A percentile compares a stretch with the other conserved stretches of the same genome.
phyloP scores from a whole-genome alignment of 441 rosid genomes.

The Euphorbia celastroides region DNA sequence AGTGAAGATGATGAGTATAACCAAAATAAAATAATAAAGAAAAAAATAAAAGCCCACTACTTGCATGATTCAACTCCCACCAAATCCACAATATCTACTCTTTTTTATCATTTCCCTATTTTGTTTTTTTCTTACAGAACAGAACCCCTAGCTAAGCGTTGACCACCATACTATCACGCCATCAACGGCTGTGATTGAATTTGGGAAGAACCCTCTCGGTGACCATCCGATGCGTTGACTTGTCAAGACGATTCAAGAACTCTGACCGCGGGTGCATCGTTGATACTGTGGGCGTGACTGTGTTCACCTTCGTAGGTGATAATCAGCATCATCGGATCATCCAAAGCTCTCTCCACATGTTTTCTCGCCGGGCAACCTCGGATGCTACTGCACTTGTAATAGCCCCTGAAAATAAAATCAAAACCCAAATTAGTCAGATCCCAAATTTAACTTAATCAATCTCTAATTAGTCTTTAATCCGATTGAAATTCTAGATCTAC shows the following conservation, averaged over 20 bases:
- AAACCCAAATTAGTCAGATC: too few species aligned
- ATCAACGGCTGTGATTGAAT: conserved; percentile 9
- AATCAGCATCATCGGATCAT: conserved; percentile 68
- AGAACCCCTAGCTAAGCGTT: conserved; percentile 27
- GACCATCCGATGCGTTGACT: conserved; percentile 25
- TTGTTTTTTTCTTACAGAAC: neutral
- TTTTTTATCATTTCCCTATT: neutral
- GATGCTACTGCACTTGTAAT: conserved; percentile 91
- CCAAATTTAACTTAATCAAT: too few species aligned
- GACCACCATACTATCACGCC: conserved; percentile 25
- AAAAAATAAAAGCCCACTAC: conserved; percentile 21
- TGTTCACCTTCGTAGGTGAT: conserved; percentile 94
- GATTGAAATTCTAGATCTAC: too few species aligned
- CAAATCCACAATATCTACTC: conserved; percentile 38
- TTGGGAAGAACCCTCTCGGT: neutral
- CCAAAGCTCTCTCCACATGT: conserved; percentile 83
- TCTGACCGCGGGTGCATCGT: conserved; percentile 35
- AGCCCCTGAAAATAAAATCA: conserved; percentile 48
- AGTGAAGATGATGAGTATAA: neutral
- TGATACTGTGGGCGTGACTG: conserved; percentile 45
- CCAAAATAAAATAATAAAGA: neutral
- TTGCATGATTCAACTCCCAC: conserved; percentile 53
- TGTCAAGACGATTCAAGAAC: conserved; percentile 54
- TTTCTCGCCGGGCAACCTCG: conserved; percentile 97
- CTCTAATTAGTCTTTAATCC: too few species aligned